phyloP scores from a whole-genome alignment of 805 yeast genomes.

The Komagataella pseudopastoris region DNA sequence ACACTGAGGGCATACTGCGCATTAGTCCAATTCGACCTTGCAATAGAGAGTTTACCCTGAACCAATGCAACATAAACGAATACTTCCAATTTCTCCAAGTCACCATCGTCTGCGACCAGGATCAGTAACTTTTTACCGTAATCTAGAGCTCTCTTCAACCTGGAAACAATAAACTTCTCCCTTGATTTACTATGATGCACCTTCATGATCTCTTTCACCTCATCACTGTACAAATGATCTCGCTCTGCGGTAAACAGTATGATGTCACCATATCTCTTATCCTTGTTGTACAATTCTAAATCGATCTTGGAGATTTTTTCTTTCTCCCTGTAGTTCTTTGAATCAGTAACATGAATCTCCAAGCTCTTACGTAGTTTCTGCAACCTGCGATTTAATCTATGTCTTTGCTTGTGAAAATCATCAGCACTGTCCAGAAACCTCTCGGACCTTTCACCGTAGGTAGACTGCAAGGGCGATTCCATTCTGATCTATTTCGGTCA shows the following conservation, averaged over 20 bases:
- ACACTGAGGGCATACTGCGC: conserved; percentile 42
- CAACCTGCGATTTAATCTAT: conserved; percentile 42
- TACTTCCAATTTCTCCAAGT: conserved; percentile 17
- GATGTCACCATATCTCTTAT: conserved; percentile 41
- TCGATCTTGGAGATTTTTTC: conserved; percentile 32
- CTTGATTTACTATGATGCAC: conserved; percentile 31
- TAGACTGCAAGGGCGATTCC: conserved; percentile 32
- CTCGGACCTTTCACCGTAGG: conserved; percentile 44
- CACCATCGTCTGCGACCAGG: conserved; percentile 23
- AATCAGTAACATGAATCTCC: conserved; percentile 49
- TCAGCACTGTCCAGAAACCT: conserved; percentile 52
- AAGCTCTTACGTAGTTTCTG: conserved; percentile 53
- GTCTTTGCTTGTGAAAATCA: conserved; percentile 61
- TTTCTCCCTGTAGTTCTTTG: conserved; percentile 42
- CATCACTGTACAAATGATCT: conserved; percentile 56
- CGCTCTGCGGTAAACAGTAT: conserved; percentile 66
- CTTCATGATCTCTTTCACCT: conserved; percentile 37
- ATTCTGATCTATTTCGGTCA: conserved; percentile 8
- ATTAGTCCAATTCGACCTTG: conserved; percentile 38
- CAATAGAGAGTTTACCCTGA: conserved; percentile 28
- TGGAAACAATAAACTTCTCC: conserved; percentile 44
- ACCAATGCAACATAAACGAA: conserved; percentile 21
- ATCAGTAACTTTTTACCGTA: conserved; percentile 30
- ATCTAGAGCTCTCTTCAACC: conserved; percentile 49
- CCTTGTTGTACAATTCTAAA: conserved; percentile 32